Base-by-base conservation (phyloP, 148 eudicot species). In the Rhododendron kiyosumense region DNA sequence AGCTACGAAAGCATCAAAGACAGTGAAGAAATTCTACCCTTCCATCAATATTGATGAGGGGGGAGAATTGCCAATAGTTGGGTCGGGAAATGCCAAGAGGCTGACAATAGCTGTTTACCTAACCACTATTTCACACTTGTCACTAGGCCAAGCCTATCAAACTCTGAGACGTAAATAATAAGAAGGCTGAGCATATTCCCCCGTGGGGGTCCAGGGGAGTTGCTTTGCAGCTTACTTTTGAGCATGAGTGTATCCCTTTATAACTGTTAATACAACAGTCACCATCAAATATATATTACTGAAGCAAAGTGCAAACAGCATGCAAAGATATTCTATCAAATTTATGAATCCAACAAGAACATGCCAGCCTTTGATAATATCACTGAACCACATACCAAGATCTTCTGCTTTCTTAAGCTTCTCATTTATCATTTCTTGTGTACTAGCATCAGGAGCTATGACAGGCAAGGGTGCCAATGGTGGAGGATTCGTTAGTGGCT, bases 351-450 rank as follows among this genome's bases (percentile, higher is more conserved):
- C 61, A 18, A 54, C 6, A 54, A 54, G 18, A 54, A 18, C 61
- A 54, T 54, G 22, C 61, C 61, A 54, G 1, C 17, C 61, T 54
- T 14, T 54, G 24, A 17, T 15, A 18, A 54, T 24, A 54, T 54
- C 22, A 54, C 61, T 17, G 22, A 54, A 54, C 17, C 61, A 54
- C 89, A 57, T 92, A 96, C 99, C 99, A 83, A 96, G 96, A 49
- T 94, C 97, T 87, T 96, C 99, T n/a, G 99, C 97, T 89, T 93
- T 94, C 93, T 95, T 96, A 89, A 96, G 89, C 89, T 96, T 96
- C 94, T 96, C 99, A 85, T 96, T 96, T 18, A 96, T 96, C 93
- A 96, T 81, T 88, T 95, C 99, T 90, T 96, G 99, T 34, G 94
- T 95, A 57, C 94, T 97, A 87, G 98, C 93, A 94, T 96, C 98